phyloP scores from a whole-genome alignment of 116 monocot genomes.

The Papilionanthe hybrid region DNA sequence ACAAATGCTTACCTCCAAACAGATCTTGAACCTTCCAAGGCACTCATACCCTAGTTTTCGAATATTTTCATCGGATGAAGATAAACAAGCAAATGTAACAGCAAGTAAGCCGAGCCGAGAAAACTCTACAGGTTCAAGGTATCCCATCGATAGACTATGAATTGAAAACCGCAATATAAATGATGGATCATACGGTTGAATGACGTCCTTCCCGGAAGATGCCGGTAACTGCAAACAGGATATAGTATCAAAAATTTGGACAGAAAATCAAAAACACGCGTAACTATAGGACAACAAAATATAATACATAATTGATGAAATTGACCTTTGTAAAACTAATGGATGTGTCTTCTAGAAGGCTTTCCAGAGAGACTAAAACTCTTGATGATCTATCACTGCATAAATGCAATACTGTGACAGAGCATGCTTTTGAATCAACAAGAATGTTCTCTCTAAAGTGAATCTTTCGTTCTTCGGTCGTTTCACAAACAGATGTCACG shows the following conservation, averaged over 20 bases:
- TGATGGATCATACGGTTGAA: conserved; percentile 63
- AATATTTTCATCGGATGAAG: conserved; percentile 67
- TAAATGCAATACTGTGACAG: conserved; percentile 56
- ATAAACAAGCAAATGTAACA: conserved; percentile 69
- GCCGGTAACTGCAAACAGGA: conserved; percentile 18
- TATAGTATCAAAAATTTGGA: conserved; percentile 2
- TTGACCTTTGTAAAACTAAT: conserved; percentile 29
- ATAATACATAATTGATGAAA: not conserved
- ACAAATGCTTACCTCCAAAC: conserved; percentile 47
- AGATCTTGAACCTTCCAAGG: conserved; percentile 61
- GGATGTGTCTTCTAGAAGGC: conserved; percentile 36
- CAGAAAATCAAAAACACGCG: not conserved
- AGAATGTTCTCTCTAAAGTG: conserved; percentile 82
- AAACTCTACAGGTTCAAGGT: conserved; percentile 83
- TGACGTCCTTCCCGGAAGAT: conserved; percentile 10
- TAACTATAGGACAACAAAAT: not conserved
- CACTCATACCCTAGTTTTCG: conserved; percentile 77
- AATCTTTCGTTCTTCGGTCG: conserved; percentile 38
- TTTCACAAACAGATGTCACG: conserved; percentile 26
- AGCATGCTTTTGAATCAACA: conserved; percentile 60
- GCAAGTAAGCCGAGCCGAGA: conserved; percentile 81
- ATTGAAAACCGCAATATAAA: conserved; percentile 78
- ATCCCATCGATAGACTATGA: conserved; percentile 62
- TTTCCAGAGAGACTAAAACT: conserved; percentile 34
- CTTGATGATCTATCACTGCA: conserved; percentile 42